Conservation (phyloP, 805 yeast genomes). For the Saturnispora zaruensis region DNA sequence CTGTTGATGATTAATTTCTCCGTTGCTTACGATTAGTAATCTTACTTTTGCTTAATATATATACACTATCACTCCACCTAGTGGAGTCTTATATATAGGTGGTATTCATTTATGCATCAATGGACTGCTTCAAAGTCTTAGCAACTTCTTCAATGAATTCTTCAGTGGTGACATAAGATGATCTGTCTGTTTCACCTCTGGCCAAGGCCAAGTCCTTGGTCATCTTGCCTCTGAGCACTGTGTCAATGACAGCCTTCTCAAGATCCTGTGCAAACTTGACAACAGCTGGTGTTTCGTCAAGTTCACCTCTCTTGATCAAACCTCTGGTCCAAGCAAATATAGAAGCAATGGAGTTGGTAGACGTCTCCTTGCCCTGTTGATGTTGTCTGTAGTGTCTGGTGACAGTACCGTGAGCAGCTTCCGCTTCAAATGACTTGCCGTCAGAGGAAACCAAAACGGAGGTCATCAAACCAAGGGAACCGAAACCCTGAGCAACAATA, state of each 20-base stretch:
- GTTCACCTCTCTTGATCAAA: conserved; percentile 80
- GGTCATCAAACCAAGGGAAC: conserved; percentile 94
- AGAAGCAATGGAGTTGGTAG: conserved; percentile 95
- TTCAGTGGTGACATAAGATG: conserved; percentile 79
- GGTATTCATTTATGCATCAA: conserved; percentile 13
- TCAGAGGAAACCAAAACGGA: conserved; percentile 96
- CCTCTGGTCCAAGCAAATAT: conserved; percentile 98
- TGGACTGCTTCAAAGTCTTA: conserved; percentile 38
- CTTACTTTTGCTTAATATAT: background rate
- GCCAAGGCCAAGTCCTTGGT: conserved; percentile 94
- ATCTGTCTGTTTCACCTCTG: conserved; percentile 76
- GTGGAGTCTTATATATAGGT: background rate
- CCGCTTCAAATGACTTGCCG: conserved; percentile 90
- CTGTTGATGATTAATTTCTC: background rate
- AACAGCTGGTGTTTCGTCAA: conserved; percentile 83
- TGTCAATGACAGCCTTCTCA: conserved; percentile 79
- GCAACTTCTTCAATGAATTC: conserved; percentile 84
- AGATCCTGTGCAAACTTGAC: conserved; percentile 66
- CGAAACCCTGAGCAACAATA: conserved; percentile 96
- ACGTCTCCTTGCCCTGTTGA: conserved; percentile 94
- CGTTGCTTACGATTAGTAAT: background rate
- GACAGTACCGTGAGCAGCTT: conserved; percentile 99
- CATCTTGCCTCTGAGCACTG: conserved; percentile 84
- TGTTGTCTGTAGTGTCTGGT: conserved; percentile 95
- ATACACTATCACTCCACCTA: background rate